Evolutionary conservation across 106 monocot genomes (phyloP).

Genomic region (Acorus calamus): DNA sequence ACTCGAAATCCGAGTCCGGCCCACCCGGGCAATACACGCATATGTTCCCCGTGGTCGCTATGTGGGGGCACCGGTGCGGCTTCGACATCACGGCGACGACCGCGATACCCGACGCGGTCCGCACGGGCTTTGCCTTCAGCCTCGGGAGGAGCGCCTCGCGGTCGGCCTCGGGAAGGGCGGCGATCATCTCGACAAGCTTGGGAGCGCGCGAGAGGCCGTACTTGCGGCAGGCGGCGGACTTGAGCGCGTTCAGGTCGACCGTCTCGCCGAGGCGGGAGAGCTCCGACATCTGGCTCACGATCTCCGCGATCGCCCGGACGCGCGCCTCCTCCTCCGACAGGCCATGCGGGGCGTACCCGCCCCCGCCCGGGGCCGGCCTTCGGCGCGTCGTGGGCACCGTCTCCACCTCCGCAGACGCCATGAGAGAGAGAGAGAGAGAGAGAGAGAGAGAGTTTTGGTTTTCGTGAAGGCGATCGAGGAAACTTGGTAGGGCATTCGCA

Average conservation of each 20-base stretch:
- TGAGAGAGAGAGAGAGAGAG: neutral
- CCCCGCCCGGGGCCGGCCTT: slow-evolving; percentile 80
- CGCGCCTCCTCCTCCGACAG: slow-evolving; percentile 87
- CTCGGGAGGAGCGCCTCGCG: slow-evolving; percentile 69
- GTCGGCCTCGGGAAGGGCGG: slow-evolving; percentile 92
- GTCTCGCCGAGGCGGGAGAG: slow-evolving; percentile 74
- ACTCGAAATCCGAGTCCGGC: slow-evolving; percentile 98
- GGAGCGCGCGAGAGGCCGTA: slow-evolving; percentile 96
- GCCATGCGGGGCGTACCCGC: slow-evolving; percentile 26
- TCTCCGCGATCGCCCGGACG: slow-evolving; percentile 95
- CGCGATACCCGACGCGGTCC: slow-evolving; percentile 97
- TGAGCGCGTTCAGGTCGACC: slow-evolving; percentile 97
- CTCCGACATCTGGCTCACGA: slow-evolving; percentile 91
- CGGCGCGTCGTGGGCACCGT: slow-evolving; percentile 39
- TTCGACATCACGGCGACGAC: slow-evolving; percentile 99
- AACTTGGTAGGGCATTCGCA: no score
- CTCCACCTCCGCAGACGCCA: slow-evolving; percentile 31
- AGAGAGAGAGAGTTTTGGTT: no score
- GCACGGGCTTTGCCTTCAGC: slow-evolving; percentile 83
- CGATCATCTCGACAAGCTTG: slow-evolving; percentile 99
- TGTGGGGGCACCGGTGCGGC: slow-evolving; percentile 96
- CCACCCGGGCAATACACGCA: slow-evolving; percentile 98
- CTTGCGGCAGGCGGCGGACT: slow-evolving; percentile 92
- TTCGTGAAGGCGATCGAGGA: no score
- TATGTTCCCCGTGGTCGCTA: slow-evolving; percentile 92